Evolutionary conservation across 345 rosid species (phyloP), one percentile per base, ranked within the genome.

Genomic region (Turritis glabra): DNA sequence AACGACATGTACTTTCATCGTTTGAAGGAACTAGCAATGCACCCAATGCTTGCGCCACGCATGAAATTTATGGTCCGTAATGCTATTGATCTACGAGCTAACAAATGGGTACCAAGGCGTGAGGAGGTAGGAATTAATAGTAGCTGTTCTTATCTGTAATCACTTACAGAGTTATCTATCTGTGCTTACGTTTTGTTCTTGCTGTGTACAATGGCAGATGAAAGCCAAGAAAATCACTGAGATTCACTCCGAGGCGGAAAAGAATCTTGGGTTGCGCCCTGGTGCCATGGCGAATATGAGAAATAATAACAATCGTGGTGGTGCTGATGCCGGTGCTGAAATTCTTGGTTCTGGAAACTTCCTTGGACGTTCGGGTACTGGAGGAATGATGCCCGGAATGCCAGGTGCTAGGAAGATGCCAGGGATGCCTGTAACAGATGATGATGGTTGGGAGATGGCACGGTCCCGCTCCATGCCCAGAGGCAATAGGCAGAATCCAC

Each of bases 321-420:
- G 44, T 65, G 65, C 47, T 1, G 76, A 50, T 68, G 27, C 58
- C 14, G 15, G 43, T 63, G 50, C 76, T 25, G 76, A 64, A 6
- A 12, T 85, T 60, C 86, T 85, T 69, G 96, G 92, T 41, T 37
- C 84, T 32, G 77, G 77, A 56, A 89, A 86, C 75, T 77, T 86
- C 60, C 87, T 88, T 21, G 79, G 78, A 44, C 87, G 96, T 52
- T 93, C 96, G 58, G 98, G 97, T 46, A 38, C 84, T 5, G 97
- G 98, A 13, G 97, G 96, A n/a, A 83, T 94, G 98, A 94, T 94
- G 97, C 97, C 98, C 37, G 97, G 97, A 52, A 90, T 90, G 97
- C 98, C 96, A 7, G 95, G 97, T 50, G 66, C 82, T 61, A 89
- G 97, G 80, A 90, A 85, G 85, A 89, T 90, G 93, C 95, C 91